phyloP scores from a whole-genome alignment of 225 moss, liverwort and hornwort species.

The Ulota crispa region DNA sequence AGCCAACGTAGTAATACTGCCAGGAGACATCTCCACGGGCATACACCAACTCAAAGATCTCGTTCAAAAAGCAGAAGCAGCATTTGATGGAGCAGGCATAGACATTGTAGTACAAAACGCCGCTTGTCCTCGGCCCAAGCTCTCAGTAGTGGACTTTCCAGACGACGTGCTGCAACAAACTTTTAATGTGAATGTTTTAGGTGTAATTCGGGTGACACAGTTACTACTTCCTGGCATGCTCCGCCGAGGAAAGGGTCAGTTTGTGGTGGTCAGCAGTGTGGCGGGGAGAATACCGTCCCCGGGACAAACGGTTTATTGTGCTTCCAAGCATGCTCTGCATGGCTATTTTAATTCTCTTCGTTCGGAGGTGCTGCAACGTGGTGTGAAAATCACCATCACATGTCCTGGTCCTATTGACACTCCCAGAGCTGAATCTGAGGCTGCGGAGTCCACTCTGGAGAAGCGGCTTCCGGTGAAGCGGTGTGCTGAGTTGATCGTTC shows the following conservation, averaged over 20 bases:
- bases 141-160: slow-evolving; percentile 52
- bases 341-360: slow-evolving; percentile 71
- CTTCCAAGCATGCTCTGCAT: slow-evolving; percentile 71
- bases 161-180: slow-evolving; percentile 52
- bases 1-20: slow-evolving; percentile 52
- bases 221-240: slow-evolving; percentile 69
- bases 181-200: slow-evolving; percentile 72
- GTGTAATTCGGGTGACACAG: slow-evolving; percentile 68
- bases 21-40: slow-evolving; percentile 54
- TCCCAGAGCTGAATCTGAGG: slow-evolving; percentile 31
- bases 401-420: slow-evolving; percentile 82
- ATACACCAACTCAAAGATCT: slow-evolving; percentile 47
- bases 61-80: slow-evolving; percentile 61
- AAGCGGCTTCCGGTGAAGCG: slow-evolving; percentile 50
- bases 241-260: slow-evolving; percentile 56
- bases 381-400: slow-evolving; percentile 65
- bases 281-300: slow-evolving; percentile 68
- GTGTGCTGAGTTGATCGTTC: slow-evolving; percentile 66
- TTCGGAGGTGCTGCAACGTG: slow-evolving; percentile 64
- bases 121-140: slow-evolving; percentile 59
- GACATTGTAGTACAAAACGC: slow-evolving; percentile 86
- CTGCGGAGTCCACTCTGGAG: slow-evolving; percentile 33
- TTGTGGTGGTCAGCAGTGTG: slow-evolving; percentile 82
- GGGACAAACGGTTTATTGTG: slow-evolving; percentile 69
- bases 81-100: slow-evolving; percentile 60